Conservation (phyloP, 1,284 basidiomycete genomes). For the Sanghuangporus weigelae region DNA sequence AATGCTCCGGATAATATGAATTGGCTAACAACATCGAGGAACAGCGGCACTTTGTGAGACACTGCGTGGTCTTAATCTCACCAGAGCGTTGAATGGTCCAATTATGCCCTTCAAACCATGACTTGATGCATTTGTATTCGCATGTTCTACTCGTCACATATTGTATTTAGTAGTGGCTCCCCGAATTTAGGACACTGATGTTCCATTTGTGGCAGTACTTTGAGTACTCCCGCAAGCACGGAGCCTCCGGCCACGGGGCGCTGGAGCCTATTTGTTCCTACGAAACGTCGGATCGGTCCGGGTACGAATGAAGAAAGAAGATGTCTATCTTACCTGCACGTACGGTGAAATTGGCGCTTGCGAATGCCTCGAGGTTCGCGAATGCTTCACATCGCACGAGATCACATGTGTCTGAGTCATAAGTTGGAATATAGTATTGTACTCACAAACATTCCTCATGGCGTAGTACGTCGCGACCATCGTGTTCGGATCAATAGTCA, state of each 20-base stretch:
- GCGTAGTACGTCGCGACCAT: conserved; percentile 56
- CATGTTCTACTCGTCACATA: not conserved
- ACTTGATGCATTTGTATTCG: not conserved
- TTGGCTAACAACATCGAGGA: too few relatives aligned
- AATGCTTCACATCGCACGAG: conserved; percentile 26
- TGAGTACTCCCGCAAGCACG: conserved; percentile 38
- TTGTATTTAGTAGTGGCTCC: not conserved
- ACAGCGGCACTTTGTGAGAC: too few relatives aligned
- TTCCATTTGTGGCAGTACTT: conserved; percentile 20
- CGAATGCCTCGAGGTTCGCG: conserved; percentile 46
- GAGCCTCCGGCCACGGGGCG: conserved; percentile 52
- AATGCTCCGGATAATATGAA: too few relatives aligned
- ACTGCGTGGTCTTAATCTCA: too few relatives aligned
- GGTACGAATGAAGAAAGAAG: not conserved
- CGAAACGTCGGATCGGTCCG: conserved; percentile 2
- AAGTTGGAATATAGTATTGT: not conserved
- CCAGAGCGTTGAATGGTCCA: too few relatives aligned
- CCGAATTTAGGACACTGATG: not conserved
- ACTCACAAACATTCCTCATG: conserved; percentile 48
- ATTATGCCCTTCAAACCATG: not conserved
- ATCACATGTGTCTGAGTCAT: not conserved
- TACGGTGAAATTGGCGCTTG: conserved; percentile 42
- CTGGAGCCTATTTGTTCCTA: conserved; percentile 45
- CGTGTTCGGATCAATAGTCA: conserved; percentile 40
- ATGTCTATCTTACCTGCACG: conserved; percentile 28